Percentiles rank a stretch among this genome's conserved stretches.
These are phyloP conservation scores for Yueomyces sp. DNA, from an alignment of 805 yeast species.

Conservation along the genomic window DNA sequence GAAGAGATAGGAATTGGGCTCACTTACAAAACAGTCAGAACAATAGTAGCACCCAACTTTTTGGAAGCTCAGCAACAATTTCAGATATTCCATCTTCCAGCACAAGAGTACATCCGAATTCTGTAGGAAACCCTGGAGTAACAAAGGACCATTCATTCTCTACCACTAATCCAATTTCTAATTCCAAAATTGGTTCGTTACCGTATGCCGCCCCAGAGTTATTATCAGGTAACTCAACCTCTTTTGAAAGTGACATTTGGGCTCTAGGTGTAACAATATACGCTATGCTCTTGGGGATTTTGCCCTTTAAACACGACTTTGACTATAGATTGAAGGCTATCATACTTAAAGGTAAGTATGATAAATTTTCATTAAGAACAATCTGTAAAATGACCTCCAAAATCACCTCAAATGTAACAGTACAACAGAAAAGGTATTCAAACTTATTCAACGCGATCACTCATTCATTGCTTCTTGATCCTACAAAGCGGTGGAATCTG, in stretches of 20 bases:
- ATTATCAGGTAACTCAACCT: constrained; percentile 9
- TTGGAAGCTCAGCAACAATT: background rate
- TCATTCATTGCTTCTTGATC: constrained; percentile 42
- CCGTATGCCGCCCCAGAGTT: constrained; percentile 92
- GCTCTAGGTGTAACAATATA: constrained; percentile 73
- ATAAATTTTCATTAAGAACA: constrained; percentile 30
- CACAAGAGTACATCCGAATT: background rate
- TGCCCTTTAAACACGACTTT: constrained; percentile 78
- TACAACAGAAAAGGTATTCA: constrained; percentile 2
- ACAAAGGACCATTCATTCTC: background rate
- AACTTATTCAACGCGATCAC: constrained; percentile 26
- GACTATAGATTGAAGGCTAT: constrained; percentile 66
- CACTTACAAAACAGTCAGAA: background rate
- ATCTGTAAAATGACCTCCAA: constrained; percentile 23
- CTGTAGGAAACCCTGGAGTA: background rate
- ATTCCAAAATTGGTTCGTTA: constrained; percentile 70
- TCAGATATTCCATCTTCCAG: background rate
- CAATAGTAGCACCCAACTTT: background rate
- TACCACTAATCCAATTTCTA: constrained; percentile 28
- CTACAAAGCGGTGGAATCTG: constrained; percentile 39
- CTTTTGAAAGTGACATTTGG: constrained; percentile 76
- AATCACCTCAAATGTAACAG: constrained; percentile 16
- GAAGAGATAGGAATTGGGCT: background rate
- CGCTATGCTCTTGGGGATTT: constrained; percentile 56
- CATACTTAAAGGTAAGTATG: constrained; percentile 56